phyloP scores from a whole-genome alignment of 2,329 filamentous ascomycete species.

The Penicillium sp. region DNA sequence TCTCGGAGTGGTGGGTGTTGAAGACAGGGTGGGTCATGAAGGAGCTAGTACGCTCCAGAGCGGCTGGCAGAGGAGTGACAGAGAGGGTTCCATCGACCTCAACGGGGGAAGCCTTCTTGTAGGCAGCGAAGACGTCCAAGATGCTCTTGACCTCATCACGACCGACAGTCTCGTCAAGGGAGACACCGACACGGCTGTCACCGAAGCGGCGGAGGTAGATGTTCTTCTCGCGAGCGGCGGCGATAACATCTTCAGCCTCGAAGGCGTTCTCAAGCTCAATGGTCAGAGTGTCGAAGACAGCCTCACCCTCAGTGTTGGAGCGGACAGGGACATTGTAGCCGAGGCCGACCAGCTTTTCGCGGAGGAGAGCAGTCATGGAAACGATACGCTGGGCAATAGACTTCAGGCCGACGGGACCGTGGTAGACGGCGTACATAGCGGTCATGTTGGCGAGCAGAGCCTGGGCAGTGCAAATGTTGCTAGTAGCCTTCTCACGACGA shows the following conservation, averaged over 20 bases:
- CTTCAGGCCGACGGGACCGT: constrained; percentile 82
- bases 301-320: constrained; percentile 61
- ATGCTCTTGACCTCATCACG: constrained; percentile 62
- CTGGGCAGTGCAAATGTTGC: constrained; percentile 96
- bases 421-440: constrained; percentile 91
- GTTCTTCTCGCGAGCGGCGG: constrained; percentile 54
- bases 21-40: constrained; percentile 92
- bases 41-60: constrained; percentile 70
- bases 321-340: constrained; percentile 67
- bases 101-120: constrained; percentile 39
- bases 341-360: constrained; percentile 64
- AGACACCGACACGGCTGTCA: constrained; percentile 69
- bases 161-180: constrained; percentile 75
- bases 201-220: constrained; percentile 69
- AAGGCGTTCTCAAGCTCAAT: constrained; percentile 61
- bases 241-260: constrained; percentile 56
- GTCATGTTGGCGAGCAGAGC: constrained; percentile 94
- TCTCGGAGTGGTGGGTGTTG: constrained; percentile 94
- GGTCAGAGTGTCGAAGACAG: constrained; percentile 80
- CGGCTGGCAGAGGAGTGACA: constrained; percentile 50
- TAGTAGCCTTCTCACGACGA: constrained; percentile 92
- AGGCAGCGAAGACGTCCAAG: constrained; percentile 58
- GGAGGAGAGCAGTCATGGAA: constrained; percentile 70
- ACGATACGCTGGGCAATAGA: constrained; percentile 80
- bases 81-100: constrained; percentile 40